Evolutionary conservation across 345 rosid species (phyloP), one percentile per base, ranked within the genome.

Genomic region (Pugionium cornutum): DNA sequence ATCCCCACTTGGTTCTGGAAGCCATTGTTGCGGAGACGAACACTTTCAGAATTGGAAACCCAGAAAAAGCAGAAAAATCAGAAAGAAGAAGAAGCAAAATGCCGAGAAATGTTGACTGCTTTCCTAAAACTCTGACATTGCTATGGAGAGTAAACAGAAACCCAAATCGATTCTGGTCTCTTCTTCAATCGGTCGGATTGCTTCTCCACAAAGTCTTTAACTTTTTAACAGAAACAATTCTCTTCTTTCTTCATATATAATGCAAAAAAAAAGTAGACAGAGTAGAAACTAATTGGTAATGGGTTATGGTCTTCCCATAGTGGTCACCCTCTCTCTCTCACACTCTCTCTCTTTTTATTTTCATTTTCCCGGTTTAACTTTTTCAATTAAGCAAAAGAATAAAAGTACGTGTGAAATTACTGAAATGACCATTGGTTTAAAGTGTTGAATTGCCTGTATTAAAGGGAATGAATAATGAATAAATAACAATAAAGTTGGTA

Each of bases 141-240:
- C n/a, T 1, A 29, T 3, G 11, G 62, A 49, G 53, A 69, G 31
- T 9, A 50, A 69, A 51, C 47, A 52, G 48, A 53, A 54, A 62
- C 54, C 30, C 62, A 70, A 56, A 70, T 70, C 75, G 75, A 63
- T 35, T 53, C 31, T 61, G 62, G 53, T 60, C 44, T 44, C 54
- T 46, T 62, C 74, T 69, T 53, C 61, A 53, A 33, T 62, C 68
- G 33, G 54, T 70, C 31, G 56, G 74, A 70, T 70, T 45, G 74
- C 74, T 70, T 62, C 75, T 62, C 63, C 50, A 70, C 43, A 70
- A 70, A 70, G 75, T 70, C 62, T 70, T 70, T 2, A 70, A 37
- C 68, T 61, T 62, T 49, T 60, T 51, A 26, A 2, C 50, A 32
- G 18, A 6, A 57, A 11, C 30, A 32, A 6, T 5, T 36, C 2